Evolutionary conservation across 495 filamentous ascomycete species (phyloP).

Genomic region (Penicillium coffeae): DNA sequence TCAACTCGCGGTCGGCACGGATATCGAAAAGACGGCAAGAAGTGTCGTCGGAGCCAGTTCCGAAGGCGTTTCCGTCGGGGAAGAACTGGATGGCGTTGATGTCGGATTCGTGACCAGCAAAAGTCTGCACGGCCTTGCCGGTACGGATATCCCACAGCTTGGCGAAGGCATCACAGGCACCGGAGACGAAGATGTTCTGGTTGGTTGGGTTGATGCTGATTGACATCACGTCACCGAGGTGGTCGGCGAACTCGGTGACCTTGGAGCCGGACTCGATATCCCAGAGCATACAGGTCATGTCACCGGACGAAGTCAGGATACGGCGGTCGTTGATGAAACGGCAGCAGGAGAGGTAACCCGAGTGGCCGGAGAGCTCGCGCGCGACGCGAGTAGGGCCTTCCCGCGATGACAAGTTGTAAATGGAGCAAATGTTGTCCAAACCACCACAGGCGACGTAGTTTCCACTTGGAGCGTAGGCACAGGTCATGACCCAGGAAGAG

Average conservation of each 20-base stretch:
- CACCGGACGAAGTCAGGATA: slow-evolving; percentile 95
- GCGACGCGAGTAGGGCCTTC: slow-evolving; percentile 96
- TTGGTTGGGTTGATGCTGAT: slow-evolving; percentile 99
- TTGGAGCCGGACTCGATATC: slow-evolving; percentile 97
- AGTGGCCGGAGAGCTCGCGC: slow-evolving; percentile 93
- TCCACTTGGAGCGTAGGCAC: slow-evolving; percentile 95
- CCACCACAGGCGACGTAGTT: slow-evolving; percentile 98
- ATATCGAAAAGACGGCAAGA: slow-evolving; percentile 98
- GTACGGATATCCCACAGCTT: slow-evolving; percentile 99
- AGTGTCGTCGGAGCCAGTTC: slow-evolving; percentile 96
- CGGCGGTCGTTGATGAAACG: slow-evolving; percentile 98
- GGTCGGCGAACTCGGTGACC: slow-evolving; percentile 97
- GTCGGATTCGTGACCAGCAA: slow-evolving; percentile 96
- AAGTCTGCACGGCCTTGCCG: slow-evolving; percentile 97
- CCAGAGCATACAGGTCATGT: slow-evolving; percentile 99
- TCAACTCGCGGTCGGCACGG: slow-evolving; percentile 91
- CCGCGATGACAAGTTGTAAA: slow-evolving; percentile 95
- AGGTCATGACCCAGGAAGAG: slow-evolving; percentile 99
- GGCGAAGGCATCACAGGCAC: slow-evolving; percentile 96
- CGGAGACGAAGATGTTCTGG: slow-evolving; percentile 93
- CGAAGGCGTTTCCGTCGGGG: slow-evolving; percentile 97
- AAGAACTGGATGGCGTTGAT: slow-evolving; percentile 99
- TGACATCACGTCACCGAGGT: slow-evolving; percentile 98
- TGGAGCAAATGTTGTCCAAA: slow-evolving; percentile 98
- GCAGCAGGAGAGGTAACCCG: slow-evolving; percentile 96